These are phyloP conservation scores for Acanthamoeba healyi DNA, from an alignment of 208 protist genomes.

Conservation along the genomic window DNA sequence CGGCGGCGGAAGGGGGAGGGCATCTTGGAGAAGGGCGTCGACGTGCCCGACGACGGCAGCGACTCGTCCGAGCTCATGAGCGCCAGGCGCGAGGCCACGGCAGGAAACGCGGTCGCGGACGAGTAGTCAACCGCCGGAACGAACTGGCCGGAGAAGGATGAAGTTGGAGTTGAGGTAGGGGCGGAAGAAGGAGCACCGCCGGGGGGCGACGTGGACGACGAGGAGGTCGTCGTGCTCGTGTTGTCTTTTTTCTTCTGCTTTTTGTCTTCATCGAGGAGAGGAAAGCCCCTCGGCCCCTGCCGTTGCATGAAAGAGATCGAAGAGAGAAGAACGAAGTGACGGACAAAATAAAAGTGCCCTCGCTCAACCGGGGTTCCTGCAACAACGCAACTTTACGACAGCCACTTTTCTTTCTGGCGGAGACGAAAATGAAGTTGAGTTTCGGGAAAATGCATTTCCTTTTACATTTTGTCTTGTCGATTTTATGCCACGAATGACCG, in stretches of 20 bases:
- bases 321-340: too few species aligned
- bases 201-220: background rate
- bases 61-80: constrained; percentile 13
- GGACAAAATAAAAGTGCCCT: too few species aligned
- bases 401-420: too few species aligned
- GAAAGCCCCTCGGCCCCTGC: background rate
- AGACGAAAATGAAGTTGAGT: too few species aligned
- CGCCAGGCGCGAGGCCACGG: background rate
- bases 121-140: background rate
- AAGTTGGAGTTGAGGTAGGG: too few species aligned
- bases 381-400: too few species aligned
- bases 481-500: too few species aligned
- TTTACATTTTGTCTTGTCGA: too few species aligned
- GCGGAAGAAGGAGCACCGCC: too few species aligned
- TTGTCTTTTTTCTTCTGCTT: background rate
- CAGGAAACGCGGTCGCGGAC: background rate
- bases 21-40: constrained; percentile 52
- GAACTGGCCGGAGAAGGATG: background rate
- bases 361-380: too few species aligned
- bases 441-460: too few species aligned
- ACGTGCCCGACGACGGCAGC: background rate
- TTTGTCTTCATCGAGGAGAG: background rate
- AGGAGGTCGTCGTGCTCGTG: background rate
- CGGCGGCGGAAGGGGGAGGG: constrained; percentile 7
- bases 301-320: too few species aligned